Evolutionary conservation across 331 rosid genomes (phyloP).

Genomic region (Spiraea crenata): DNA sequence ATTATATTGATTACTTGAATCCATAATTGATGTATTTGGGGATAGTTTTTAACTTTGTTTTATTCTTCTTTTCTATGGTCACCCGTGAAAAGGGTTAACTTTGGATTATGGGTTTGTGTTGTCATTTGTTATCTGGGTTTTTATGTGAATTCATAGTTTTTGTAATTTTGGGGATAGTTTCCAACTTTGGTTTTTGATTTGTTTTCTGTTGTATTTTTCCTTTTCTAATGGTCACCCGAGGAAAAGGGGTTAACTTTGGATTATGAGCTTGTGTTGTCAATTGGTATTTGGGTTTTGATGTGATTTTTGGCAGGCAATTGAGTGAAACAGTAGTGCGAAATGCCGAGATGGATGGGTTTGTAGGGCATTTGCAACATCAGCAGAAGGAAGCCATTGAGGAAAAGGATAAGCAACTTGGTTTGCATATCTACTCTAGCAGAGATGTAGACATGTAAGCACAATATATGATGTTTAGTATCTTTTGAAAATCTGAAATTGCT

Average conservation of each 20-base stretch:
- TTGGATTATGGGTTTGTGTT: neutral
- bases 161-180: neutral
- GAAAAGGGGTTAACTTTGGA: neutral
- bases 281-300: conserved; percentile 5
- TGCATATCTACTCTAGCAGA: conserved; percentile 67
- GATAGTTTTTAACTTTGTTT: neutral
- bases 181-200: neutral
- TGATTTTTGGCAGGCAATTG: conserved; percentile 48
- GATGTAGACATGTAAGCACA: conserved; percentile 75
- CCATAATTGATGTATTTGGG: neutral
- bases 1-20: neutral
- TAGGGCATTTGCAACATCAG: conserved; percentile 55
- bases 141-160: neutral
- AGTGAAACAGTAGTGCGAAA: conserved; percentile 44
- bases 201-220: neutral
- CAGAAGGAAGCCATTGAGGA: conserved; percentile 49
- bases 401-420: conserved; percentile 45
- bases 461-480: neutral
- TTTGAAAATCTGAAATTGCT: neutral
- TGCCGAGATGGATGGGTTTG: conserved; percentile 80
- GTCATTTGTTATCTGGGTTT: conserved; percentile 4
- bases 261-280: neutral
- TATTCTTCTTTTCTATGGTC: neutral
- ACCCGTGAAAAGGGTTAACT: neutral
- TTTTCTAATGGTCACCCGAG: neutral